Percentiles rank a stretch among this genome's conserved stretches.
Evolutionary conservation across 345 rosid genomes (phyloP).

Genomic region (Populus davidiana): DNA sequence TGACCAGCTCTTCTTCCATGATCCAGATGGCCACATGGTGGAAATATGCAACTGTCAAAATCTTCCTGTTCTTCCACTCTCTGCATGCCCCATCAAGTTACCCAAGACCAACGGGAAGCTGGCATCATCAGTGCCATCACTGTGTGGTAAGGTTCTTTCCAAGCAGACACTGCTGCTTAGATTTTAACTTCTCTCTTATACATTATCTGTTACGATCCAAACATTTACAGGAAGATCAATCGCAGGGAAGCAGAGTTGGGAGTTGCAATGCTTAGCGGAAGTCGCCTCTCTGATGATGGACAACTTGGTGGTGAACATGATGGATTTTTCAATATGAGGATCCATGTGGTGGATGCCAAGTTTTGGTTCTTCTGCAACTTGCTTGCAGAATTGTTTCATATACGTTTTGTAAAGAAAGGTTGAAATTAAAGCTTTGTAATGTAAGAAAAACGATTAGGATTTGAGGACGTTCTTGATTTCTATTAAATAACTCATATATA

Average conservation of each 20-base stretch:
- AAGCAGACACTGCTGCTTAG: neutral
- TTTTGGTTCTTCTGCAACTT: neutral
- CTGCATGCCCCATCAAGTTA: conserved; percentile 46
- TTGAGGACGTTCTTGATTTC: neutral
- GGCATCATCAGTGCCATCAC: neutral
- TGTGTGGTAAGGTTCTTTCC: conserved; percentile 17
- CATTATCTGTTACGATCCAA: neutral
- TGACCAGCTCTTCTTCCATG: conserved; percentile 53
- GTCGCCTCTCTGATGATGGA: conserved; percentile 54
- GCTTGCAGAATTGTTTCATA: neutral
- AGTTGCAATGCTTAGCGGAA: conserved; percentile 25
- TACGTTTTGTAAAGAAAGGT: neutral
- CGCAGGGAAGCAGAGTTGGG: conserved; percentile 24
- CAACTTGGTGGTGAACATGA: conserved; percentile 38
- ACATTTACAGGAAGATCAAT: neutral
- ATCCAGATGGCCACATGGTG: conserved; percentile 50
- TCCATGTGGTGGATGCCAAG: neutral
- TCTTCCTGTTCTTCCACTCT: conserved; percentile 41
- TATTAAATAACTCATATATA: neutral
- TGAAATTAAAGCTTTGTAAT: neutral
- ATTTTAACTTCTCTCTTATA: neutral
- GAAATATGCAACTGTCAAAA: conserved; percentile 45
- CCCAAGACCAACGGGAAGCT: conserved; percentile 20
- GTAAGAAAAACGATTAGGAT: neutral
- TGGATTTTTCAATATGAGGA: conserved; percentile 41